phyloP scores from a whole-genome alignment of 179 eudicot genomes.

The Beta lomatogona region DNA sequence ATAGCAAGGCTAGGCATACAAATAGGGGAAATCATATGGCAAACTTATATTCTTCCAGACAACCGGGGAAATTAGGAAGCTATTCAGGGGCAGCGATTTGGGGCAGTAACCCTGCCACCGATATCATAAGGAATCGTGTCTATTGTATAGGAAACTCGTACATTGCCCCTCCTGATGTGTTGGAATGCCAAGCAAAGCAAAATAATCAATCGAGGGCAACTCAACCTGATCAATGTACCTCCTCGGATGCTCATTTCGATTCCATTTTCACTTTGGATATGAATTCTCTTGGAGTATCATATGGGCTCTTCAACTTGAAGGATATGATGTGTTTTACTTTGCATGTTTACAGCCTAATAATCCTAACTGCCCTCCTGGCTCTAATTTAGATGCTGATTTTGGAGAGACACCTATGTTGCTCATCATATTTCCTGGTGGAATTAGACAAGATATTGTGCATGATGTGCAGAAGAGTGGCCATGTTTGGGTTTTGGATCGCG shows the following conservation, averaged over 20 bases:
- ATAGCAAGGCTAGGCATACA: constrained; percentile 51
- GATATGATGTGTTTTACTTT: constrained; percentile 41
- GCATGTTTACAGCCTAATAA: constrained; percentile 42
- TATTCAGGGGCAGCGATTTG: constrained; percentile 75
- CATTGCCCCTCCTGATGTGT: constrained; percentile 52
- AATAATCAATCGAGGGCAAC: constrained; percentile 32
- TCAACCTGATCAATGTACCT: constrained; percentile 34
- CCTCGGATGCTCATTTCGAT: constrained; percentile 36
- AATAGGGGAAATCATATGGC: constrained; percentile 63
- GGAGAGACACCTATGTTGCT: constrained; percentile 54
- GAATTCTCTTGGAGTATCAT: constrained; percentile 16
- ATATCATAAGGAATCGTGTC: constrained; percentile 42
- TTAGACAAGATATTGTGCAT: constrained; percentile 31
- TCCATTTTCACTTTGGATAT: constrained; percentile 33
- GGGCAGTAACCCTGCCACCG: constrained; percentile 87
- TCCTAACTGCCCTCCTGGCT: constrained; percentile 77
- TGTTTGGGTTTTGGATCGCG: constrained; percentile 62
- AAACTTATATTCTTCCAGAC: constrained; percentile 61
- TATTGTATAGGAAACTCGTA: constrained; percentile 74
- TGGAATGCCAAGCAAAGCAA: constrained; percentile 46
- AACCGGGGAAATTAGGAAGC: constrained; percentile 53
- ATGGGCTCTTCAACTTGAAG: constrained; percentile 41
- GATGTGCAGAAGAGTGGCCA: constrained; percentile 49
- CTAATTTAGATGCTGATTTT: constrained; percentile 76
- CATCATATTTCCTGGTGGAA: constrained; percentile 24